Percentiles rank a stretch among this genome's conserved stretches.
phyloP scores from a whole-genome alignment of 1,284 basidiomycete genomes.

The Ganoderma boninense region DNA sequence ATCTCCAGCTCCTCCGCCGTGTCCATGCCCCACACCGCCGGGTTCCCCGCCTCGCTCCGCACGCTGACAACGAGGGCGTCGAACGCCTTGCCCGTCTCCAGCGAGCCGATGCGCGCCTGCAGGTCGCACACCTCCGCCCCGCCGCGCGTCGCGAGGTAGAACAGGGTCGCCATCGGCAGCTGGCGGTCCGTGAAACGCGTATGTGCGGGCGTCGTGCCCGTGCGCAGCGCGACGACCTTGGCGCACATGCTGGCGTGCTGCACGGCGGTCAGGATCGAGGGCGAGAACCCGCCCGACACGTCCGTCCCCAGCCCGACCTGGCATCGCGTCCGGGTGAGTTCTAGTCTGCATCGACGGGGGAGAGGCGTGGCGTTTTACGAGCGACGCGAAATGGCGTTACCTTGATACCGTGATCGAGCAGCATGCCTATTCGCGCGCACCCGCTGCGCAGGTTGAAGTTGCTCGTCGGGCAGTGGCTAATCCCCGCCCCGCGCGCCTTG shows the following conservation, averaged over 20 bases:
- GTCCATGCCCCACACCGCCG: constrained; percentile 65
- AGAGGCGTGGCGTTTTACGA: background rate
- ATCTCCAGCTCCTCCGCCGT: constrained; percentile 43
- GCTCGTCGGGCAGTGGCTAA: constrained; percentile 94
- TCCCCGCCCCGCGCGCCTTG: constrained; percentile 70
- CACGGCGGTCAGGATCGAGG: constrained; percentile 86
- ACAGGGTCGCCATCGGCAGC: constrained; percentile 78
- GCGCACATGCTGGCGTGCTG: constrained; percentile 86
- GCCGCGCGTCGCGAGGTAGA: constrained; percentile 92
- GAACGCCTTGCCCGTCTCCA: constrained; percentile 86
- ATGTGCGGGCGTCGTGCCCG: constrained; percentile 18
- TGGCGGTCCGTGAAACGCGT: constrained; percentile 65
- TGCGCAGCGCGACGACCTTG: constrained; percentile 70
- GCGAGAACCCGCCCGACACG: constrained; percentile 88
- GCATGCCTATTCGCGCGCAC: constrained; percentile 78
- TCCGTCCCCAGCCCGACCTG: constrained; percentile 92
- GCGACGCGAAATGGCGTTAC: constrained; percentile 46
- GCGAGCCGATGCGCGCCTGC: constrained; percentile 78
- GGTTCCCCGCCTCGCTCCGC: constrained; percentile 60
- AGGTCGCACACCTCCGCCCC: constrained; percentile 89
- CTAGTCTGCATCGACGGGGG: constrained; percentile 1
- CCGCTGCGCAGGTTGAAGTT: constrained; percentile 94
- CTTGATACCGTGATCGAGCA: constrained; percentile 89
- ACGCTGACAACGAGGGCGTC: constrained; percentile 84
- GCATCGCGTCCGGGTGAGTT: background rate